Evolutionary conservation across 371 early-diverging fungal genomes (phyloP).

Genomic region (Rhizopus microsporus): DNA sequence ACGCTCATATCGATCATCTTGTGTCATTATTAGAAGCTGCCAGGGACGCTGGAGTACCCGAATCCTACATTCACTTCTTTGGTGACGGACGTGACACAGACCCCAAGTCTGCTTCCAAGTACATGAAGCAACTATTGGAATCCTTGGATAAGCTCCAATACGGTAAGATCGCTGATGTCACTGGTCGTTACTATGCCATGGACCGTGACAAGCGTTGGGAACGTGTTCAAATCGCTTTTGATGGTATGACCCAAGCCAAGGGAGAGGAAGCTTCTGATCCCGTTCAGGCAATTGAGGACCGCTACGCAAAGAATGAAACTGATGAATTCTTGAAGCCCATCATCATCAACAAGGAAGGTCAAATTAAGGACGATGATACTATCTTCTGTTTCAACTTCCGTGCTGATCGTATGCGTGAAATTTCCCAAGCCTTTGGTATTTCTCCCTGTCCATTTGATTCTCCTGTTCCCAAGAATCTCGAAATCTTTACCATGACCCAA

Average conservation of each 20-base stretch:
- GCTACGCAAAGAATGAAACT: slow-evolving; percentile 85
- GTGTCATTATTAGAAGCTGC: slow-evolving; percentile 82
- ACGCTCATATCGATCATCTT: slow-evolving; percentile 97
- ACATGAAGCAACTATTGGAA: slow-evolving; percentile 73
- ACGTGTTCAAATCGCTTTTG: slow-evolving; percentile 92
- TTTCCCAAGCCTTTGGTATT: slow-evolving; percentile 87
- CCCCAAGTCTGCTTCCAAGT: slow-evolving; percentile 82
- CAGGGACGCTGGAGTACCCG: slow-evolving; percentile 81
- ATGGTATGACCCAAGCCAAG: slow-evolving; percentile 82
- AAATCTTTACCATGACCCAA: slow-evolving; percentile 96
- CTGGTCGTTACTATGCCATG: slow-evolving; percentile 99
- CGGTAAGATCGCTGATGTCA: slow-evolving; percentile 91
- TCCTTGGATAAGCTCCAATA: slow-evolving; percentile 66
- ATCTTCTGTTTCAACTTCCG: slow-evolving; percentile 96
- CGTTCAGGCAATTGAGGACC: slow-evolving; percentile 76
- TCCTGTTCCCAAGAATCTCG: slow-evolving; percentile 76
- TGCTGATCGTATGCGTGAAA: slow-evolving; percentile 99
- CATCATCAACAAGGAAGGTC: slow-evolving; percentile 77
- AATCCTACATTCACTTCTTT: slow-evolving; percentile 95
- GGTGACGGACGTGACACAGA: slow-evolving; percentile 99
- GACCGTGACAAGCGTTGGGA: slow-evolving; percentile 99
- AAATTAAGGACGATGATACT: slow-evolving; percentile 79
- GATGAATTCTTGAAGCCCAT: slow-evolving; percentile 99
- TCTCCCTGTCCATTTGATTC: slow-evolving; percentile 87
- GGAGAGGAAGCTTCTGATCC: slow-evolving; percentile 78